Base-by-base conservation (phyloP, 768 basidiomycete species). In the Lepiota brunneoincarnata region DNA sequence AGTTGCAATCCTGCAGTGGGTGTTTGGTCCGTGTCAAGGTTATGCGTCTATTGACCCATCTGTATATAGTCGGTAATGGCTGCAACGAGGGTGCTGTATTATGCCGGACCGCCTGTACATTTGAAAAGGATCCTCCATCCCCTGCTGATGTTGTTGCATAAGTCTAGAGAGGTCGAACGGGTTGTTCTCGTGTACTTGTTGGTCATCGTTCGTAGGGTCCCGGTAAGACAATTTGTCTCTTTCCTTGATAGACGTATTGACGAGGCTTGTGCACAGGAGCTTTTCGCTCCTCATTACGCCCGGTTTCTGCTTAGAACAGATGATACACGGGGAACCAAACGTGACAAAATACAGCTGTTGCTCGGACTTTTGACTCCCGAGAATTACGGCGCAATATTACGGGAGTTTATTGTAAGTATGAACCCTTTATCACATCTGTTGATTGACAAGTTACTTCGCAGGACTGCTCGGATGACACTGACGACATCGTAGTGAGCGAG, bases 1-100 rank as follows among this genome's bases (percentile, higher is more conserved):
- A 93, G 89, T 49, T 77, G 85, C 52, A 98, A 97, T 68, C 85
- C 94, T 12, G 91, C 94, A 4, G 93, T 95, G 59, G 61, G 86
- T 68, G 23, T n/a, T 4, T 17, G 39, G 14, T 34, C 4, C 49
- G 54, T 24, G 26, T 46, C 3, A 12, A 7, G 3, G 7, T 10
- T 20, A 21, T 34, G 35, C 35, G 31, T 51, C 17, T 53, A 45
- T 49, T 28, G 15, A 52, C 23, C 51, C 31, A 20, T 36, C 14
- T 15, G 5, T 10, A 14, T 49, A 3, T 56, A 93, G 91, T 93
- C 95, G 28, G 86, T 94, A 0, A 69, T 95, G 43, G 89, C 89
- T 17, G 89, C 79, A 0, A 76, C 83, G 2, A 84, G 85, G 6
- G 75, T 85, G 6, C 82, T 91, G 57, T 93, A 87, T 67, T 91